Percentiles rank a stretch among this genome's conserved stretches.
phyloP scores from a whole-genome alignment of 2,329 filamentous ascomycete species.

The Clarireedia monteithiana region DNA sequence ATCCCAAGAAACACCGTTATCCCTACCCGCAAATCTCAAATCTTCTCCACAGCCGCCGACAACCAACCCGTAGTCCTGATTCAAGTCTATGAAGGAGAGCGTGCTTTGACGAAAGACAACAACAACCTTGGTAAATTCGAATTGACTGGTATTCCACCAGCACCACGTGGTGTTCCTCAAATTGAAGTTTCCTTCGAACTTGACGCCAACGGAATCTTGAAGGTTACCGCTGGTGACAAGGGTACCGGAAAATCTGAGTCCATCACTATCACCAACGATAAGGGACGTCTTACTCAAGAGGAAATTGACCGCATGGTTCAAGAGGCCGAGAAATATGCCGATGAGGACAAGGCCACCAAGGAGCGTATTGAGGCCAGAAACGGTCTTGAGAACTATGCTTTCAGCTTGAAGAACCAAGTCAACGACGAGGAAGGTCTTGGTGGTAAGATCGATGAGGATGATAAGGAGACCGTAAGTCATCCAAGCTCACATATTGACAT shows the following conservation, averaged over 20 bases:
- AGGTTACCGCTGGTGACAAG: conserved; percentile 95
- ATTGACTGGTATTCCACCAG: conserved; percentile 89
- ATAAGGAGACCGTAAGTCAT: conserved; percentile 81
- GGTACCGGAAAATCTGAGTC: conserved; percentile 95
- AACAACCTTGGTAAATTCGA: conserved; percentile 98
- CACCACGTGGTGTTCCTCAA: conserved; percentile 92
- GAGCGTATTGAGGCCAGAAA: conserved; percentile 97
- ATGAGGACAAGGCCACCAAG: conserved; percentile 97
- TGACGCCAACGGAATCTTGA: conserved; percentile 96
- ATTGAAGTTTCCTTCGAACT: conserved; percentile 98
- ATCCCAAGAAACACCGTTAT: conserved; percentile 93
- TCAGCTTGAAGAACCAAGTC: conserved; percentile 98
- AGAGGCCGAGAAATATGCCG: conserved; percentile 96
- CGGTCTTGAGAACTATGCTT: conserved; percentile 97
- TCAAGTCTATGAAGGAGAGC: conserved; percentile 92
- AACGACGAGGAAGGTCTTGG: conserved; percentile 94
- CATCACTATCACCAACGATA: conserved; percentile 99
- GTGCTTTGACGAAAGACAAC: conserved; percentile 82
- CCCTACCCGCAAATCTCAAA: conserved; percentile 93
- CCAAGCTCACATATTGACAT: not conserved
- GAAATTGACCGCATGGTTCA: conserved; percentile 99
- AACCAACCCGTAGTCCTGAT: conserved; percentile 95
- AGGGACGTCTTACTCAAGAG: conserved; percentile 90
- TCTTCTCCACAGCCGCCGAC: conserved; percentile 93
- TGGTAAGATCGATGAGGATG: conserved; percentile 96